These are phyloP conservation scores for Cercospora canescens DNA, from an alignment of 2,329 filamentous ascomycete species.

Conservation along the genomic window DNA sequence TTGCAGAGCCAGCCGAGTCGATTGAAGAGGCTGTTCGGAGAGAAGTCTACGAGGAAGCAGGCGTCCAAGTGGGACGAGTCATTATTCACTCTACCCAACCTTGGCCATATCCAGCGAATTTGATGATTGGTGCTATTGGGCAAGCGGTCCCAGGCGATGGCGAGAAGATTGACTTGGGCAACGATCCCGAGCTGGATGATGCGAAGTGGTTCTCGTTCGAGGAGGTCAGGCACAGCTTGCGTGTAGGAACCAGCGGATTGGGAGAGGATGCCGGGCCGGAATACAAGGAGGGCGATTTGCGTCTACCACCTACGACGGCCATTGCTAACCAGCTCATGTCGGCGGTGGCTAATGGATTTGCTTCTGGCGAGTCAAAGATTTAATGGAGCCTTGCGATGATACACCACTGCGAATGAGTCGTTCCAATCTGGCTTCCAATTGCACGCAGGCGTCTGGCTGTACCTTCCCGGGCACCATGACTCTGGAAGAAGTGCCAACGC, in stretches of 20 bases:
- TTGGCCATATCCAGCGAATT: conserved; percentile 55
- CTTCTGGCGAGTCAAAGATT: conserved; percentile 53
- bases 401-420: neutral
- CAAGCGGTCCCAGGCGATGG: conserved; percentile 71
- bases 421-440: neutral
- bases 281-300: conserved; percentile 74
- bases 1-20: conserved; percentile 52
- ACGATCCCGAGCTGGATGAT: conserved; percentile 88
- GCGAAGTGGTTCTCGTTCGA: conserved; percentile 86
- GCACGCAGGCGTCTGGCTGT: neutral
- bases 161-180: conserved; percentile 77
- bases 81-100: conserved; percentile 55
- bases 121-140: conserved; percentile 69
- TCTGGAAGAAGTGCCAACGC: neutral
- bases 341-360: conserved; percentile 75
- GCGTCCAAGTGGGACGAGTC: conserved; percentile 50
- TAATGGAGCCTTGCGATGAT: conserved; percentile 22
- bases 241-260: conserved; percentile 65
- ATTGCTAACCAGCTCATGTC: conserved; percentile 88
- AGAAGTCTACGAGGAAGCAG: conserved; percentile 54
- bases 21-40: conserved; percentile 54
- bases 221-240: conserved; percentile 75
- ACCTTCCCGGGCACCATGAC: neutral
- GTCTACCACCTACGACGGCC: conserved; percentile 80
- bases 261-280: conserved; percentile 63